A percentile compares a stretch with the other conserved stretches of the same genome.
Conservation (phyloP, 2,329 filamentous ascomycete species). For the Hypoxylon sp. region DNA sequence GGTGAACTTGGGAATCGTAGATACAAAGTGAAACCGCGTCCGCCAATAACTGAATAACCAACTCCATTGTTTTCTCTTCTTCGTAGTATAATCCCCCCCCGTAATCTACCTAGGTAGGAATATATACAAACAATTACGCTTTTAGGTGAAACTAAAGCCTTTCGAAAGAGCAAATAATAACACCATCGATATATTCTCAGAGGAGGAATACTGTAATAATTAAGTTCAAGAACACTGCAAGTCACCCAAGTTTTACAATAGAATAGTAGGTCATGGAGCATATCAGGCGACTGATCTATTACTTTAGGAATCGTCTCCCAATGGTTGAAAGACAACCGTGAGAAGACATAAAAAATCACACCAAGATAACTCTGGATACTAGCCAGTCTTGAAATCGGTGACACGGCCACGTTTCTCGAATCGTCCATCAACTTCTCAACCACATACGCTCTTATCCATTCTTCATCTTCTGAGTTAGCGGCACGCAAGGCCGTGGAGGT, state of each 20-base stretch:
- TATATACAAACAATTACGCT: neutral
- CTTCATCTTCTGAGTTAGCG: neutral
- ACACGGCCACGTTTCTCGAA: neutral
- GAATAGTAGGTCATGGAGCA: neutral
- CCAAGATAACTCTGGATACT: neutral
- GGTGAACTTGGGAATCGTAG: neutral
- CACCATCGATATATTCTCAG: neutral
- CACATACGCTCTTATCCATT: neutral
- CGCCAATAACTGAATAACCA: neutral
- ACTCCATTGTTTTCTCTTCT: neutral
- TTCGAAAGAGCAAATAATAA: neutral
- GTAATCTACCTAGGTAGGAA: too few relatives aligned
- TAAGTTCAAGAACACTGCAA: neutral
- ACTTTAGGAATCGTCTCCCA: neutral
- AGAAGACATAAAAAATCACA: neutral
- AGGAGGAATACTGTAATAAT: neutral
- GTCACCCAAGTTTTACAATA: neutral
- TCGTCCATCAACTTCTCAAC: neutral
- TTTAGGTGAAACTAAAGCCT: neutral
- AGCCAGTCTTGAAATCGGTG: neutral
- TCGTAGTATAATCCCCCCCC: neutral
- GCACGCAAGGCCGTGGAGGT: neutral
- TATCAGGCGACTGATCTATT: neutral
- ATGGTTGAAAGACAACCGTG: neutral
- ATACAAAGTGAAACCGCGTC: slow-evolving; percentile 9